These are phyloP conservation scores for Backusella tarrabulga DNA, from an alignment of 192 early-diverging fungal species.

Conservation along the genomic window DNA sequence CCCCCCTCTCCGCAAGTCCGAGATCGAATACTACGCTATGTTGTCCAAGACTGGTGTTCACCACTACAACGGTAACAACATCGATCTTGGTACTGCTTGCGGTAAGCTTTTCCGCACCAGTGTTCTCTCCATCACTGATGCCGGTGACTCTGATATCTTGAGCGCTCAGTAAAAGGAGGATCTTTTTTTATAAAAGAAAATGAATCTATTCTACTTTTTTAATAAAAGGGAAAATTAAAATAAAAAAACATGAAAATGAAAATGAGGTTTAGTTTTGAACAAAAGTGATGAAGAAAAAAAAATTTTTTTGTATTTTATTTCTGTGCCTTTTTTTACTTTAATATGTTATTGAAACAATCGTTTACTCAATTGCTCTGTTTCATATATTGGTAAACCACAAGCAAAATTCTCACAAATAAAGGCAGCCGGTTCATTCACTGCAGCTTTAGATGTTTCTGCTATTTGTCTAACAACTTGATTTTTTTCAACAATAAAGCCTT, in stretches of 20 bases:
- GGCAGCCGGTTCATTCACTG: slow-evolving; percentile 14
- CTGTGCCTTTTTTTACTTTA: background rate
- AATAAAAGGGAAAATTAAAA: background rate
- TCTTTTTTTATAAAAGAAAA: background rate
- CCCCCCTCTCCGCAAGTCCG: slow-evolving; percentile 98
- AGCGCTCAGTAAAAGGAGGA: slow-evolving; percentile 31
- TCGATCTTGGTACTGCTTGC: slow-evolving; percentile 99
- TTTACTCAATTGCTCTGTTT: slow-evolving; percentile 29
- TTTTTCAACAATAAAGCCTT: slow-evolving; percentile 15
- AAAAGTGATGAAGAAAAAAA: background rate
- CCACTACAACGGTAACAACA: slow-evolving; percentile 99
- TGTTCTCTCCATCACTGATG: slow-evolving; percentile 95
- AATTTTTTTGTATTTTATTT: background rate
- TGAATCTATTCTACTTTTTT: background rate
- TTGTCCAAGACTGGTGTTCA: slow-evolving; percentile 99
- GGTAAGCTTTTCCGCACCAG: slow-evolving; percentile 98
- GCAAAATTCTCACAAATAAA: slow-evolving; percentile 56
- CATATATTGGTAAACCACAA: slow-evolving; percentile 51
- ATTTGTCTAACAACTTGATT: slow-evolving; percentile 31
- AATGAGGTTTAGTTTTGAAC: too few species aligned
- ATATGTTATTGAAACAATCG: background rate
- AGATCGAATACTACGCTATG: slow-evolving; percentile 99
- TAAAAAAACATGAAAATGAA: background rate
- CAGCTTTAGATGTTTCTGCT: background rate
- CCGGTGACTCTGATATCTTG: slow-evolving; percentile 86